phyloP scores from a whole-genome alignment of 192 early-diverging fungal species.

The Dispira parvispora region DNA sequence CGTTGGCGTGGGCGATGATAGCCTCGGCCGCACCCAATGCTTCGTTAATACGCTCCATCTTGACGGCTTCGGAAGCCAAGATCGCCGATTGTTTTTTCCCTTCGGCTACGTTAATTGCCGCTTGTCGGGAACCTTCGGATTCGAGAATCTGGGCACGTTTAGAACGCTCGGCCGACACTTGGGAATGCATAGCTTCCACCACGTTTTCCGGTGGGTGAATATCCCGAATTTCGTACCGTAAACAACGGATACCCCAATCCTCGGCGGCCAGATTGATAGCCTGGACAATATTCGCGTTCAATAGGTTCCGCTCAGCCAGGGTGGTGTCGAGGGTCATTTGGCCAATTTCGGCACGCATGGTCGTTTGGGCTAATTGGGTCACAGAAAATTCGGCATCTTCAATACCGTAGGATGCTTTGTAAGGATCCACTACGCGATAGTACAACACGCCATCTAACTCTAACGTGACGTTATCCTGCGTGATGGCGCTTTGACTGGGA shows the following conservation, averaged over 20 bases:
- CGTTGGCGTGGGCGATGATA: slow-evolving; percentile 65
- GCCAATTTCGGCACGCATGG: slow-evolving; percentile 98
- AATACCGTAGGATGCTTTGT: slow-evolving; percentile 88
- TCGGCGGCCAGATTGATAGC: slow-evolving; percentile 85
- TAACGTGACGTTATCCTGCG: slow-evolving; percentile 93
- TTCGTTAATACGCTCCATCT: slow-evolving; percentile 74
- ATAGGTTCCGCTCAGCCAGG: slow-evolving; percentile 76
- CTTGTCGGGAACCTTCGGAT: slow-evolving; percentile 69
- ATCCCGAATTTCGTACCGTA: slow-evolving; percentile 92
- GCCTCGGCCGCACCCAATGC: slow-evolving; percentile 81
- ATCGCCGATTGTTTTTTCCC: slow-evolving; percentile 83
- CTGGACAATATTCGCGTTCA: slow-evolving; percentile 88
- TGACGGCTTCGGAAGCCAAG: slow-evolving; percentile 88
- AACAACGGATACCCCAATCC: slow-evolving; percentile 91
- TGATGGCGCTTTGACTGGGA: slow-evolving; percentile 76
- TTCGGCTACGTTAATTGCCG: slow-evolving; percentile 95
- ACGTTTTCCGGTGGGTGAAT: slow-evolving; percentile 92
- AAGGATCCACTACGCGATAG: slow-evolving; percentile 82
- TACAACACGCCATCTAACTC: slow-evolving; percentile 95
- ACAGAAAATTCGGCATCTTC: slow-evolving; percentile 91
- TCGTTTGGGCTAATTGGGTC: slow-evolving; percentile 95
- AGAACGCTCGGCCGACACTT: slow-evolving; percentile 88
- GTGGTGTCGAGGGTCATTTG: slow-evolving; percentile 95
- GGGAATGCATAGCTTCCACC: slow-evolving; percentile 92
- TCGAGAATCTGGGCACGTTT: slow-evolving; percentile 93